Percentiles rank a stretch among this genome's conserved stretches.
These are phyloP conservation scores for Orobanche coerulescens DNA, from an alignment of 257 asterid genomes.

Conservation along the genomic window DNA sequence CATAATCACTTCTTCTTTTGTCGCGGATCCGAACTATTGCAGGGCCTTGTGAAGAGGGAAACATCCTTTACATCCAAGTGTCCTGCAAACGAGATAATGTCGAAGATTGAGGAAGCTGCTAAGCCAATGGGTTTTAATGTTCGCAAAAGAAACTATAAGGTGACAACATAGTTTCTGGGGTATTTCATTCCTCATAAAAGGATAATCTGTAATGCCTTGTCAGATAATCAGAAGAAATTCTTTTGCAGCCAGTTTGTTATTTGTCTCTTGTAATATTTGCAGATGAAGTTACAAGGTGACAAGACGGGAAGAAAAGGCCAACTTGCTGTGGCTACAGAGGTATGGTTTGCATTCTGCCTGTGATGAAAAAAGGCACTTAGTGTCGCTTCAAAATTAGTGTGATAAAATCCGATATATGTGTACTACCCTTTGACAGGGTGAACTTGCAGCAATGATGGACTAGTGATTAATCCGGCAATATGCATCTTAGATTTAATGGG, in stretches of 20 bases:
- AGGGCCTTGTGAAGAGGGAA: constrained; percentile 62
- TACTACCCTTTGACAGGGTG: background rate
- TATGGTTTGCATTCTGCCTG: constrained; percentile 6
- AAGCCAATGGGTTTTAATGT: constrained; percentile 77
- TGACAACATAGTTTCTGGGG: constrained; percentile 12
- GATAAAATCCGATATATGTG: background rate
- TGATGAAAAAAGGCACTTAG: background rate
- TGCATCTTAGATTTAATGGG: too few relatives aligned
- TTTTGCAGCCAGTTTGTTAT: background rate
- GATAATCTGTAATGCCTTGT: background rate
- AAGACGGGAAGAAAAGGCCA: constrained; percentile 79
- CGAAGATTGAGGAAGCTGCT: constrained; percentile 75
- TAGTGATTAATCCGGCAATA: background rate
- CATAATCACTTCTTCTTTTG: background rate
- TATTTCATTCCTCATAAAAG: background rate
- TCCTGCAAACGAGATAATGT: constrained; percentile 64
- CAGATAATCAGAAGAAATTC: background rate
- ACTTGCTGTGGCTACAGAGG: constrained; percentile 83
- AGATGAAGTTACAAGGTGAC: constrained; percentile 79
- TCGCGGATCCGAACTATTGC: constrained; percentile 21
- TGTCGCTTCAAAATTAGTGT: background rate
- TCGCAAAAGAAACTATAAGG: constrained; percentile 68
- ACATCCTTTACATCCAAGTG: constrained; percentile 63
- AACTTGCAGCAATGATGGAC: background rate
- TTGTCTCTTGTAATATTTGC: constrained; percentile 2